Base-by-base conservation (phyloP, 192 early-diverging fungal species). In the Entomortierella lignicola region DNA sequence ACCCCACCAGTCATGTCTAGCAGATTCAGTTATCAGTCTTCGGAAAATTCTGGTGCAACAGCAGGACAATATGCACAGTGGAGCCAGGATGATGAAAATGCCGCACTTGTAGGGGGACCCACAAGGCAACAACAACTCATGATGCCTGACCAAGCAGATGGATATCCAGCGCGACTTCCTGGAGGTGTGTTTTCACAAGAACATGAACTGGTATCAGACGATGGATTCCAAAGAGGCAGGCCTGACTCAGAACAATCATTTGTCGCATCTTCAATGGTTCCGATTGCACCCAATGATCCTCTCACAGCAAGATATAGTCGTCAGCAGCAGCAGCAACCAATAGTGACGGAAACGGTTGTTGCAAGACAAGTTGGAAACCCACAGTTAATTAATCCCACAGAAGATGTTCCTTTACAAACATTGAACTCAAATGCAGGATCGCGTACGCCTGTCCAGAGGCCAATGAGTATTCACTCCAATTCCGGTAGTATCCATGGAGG, bases 21-120 rank as follows among this genome's bases (percentile, higher is more conserved):
- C 21, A 51, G 66, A 30, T 60, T 53, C 52, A 79, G 74, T 26
- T 69, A 79, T 29, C n/a, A n/a, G n/a, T n/a, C n/a, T n/a, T n/a
- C n/a, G n/a, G n/a, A n/a, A n/a, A n/a, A n/a, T n/a, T n/a, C n/a
- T n/a, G n/a, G n/a, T n/a, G n/a, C n/a, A n/a, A n/a, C n/a, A n/a
- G n/a, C n/a, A n/a, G n/a, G n/a, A n/a, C n/a, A n/a, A n/a, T n/a
- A 55, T 39, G 72, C 63, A 29, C 63, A 66, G 17, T 79, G 75
- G 75, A 70, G 53, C 37, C 75, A 69, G 62, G 75, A 79, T 41
- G 75, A 79, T 30, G 75, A 79, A 62, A 79, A 70, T n/a, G 55
- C 75, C 6, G 34, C 62, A 0, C 58, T 79, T 23, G 75, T 79
- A 15, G 75, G 75, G 12, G 66, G 66, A 10, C 60, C 58, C 5